These are phyloP conservation scores for Trichoderma asperellum DNA, from an alignment of 2,329 filamentous ascomycete genomes.

Conservation along the genomic window DNA sequence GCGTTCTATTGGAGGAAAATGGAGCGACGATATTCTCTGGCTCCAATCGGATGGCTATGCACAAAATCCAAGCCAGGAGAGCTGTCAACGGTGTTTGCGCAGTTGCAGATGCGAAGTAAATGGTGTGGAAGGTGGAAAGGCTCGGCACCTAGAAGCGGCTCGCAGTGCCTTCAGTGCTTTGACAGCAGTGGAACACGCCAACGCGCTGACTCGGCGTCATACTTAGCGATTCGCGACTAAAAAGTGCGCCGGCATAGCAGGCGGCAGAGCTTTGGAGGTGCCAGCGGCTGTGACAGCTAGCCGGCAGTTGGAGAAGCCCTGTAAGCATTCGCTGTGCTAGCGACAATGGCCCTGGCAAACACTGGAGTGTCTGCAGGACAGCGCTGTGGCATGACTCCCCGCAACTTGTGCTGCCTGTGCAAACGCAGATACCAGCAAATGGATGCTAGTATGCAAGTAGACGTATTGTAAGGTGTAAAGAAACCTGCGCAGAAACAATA, in stretches of 20 bases:
- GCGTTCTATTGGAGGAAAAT: background rate
- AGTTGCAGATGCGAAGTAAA: background rate
- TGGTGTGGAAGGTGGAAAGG: background rate
- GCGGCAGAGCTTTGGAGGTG: constrained; percentile 7
- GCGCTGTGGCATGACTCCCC: background rate
- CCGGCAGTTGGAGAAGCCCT: background rate
- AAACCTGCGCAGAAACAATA: background rate
- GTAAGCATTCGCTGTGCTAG: background rate
- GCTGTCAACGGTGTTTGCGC: background rate
- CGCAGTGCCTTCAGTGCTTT: background rate
- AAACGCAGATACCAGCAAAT: background rate
- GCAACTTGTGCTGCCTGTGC: background rate
- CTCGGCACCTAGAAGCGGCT: background rate
- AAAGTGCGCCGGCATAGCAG: background rate
- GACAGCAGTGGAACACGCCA: constrained; percentile 5
- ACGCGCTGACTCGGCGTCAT: constrained; percentile 22
- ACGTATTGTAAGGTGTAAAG: background rate
- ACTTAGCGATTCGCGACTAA: constrained; percentile 19
- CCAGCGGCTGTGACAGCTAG: background rate
- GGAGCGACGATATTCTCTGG: background rate
- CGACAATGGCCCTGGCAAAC: too few species aligned
- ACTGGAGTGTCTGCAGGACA: background rate
- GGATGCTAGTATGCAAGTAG: background rate
- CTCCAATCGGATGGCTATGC: background rate
- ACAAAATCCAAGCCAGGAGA: background rate